These are phyloP conservation scores for Trametes coccinea DNA, from an alignment of 768 basidiomycete species.

Conservation along the genomic window DNA sequence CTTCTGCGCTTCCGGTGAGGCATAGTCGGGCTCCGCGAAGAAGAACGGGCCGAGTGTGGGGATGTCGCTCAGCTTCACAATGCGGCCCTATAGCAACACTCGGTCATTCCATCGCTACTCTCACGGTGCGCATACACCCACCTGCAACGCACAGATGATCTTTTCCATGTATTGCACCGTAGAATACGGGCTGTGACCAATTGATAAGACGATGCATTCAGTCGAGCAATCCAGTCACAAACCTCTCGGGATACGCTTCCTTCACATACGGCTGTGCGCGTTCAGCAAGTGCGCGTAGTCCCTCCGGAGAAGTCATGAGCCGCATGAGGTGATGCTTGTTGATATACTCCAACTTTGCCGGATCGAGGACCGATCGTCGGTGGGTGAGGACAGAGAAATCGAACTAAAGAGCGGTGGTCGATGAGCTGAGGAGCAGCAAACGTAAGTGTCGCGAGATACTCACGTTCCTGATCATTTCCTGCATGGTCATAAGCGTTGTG, in stretches of 20 bases:
- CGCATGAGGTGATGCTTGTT: constrained; percentile 84
- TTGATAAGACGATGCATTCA: neutral
- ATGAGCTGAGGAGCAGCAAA: neutral
- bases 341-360: constrained; percentile 77
- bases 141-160: constrained; percentile 65
- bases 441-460: constrained; percentile 3
- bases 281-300: constrained; percentile 53
- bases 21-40: constrained; percentile 69
- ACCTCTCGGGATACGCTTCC: constrained; percentile 62
- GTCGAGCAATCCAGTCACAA: neutral
- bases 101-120: neutral
- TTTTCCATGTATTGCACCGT: constrained; percentile 59
- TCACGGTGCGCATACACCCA: constrained; percentile 26
- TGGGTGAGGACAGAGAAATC: constrained; percentile 77
- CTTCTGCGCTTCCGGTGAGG: constrained; percentile 50
- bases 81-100: constrained; percentile 51
- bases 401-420: constrained; percentile 49
- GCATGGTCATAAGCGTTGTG: constrained; percentile 58
- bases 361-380: constrained; percentile 80
- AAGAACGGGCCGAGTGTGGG: constrained; percentile 70
- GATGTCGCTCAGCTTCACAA: constrained; percentile 72
- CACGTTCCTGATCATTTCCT: constrained; percentile 69
- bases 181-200: constrained; percentile 38
- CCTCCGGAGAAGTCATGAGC: constrained; percentile 50
- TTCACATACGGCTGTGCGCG: constrained; percentile 56